Conservation (phyloP, 1,139 yeast species). For the Casaregolazyma lundiana region DNA sequence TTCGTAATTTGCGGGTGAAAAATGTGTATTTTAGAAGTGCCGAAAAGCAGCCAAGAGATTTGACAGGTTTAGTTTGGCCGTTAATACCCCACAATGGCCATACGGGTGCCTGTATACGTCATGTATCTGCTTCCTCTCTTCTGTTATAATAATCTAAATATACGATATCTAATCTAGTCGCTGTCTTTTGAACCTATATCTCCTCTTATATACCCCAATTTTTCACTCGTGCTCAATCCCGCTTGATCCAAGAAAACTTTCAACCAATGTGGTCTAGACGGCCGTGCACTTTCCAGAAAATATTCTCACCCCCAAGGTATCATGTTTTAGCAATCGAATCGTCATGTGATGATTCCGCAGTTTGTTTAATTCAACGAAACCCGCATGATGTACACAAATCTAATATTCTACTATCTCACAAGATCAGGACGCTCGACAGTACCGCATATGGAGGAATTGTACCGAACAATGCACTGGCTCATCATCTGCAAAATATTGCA, state of each 20-base stretch:
- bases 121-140: too few species aligned
- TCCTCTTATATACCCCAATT: too few species aligned
- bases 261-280: background rate
- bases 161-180: too few species aligned
- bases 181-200: too few species aligned
- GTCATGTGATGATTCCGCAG: slow-evolving; percentile 94
- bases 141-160: too few species aligned
- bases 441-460: slow-evolving; percentile 73
- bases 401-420: slow-evolving; percentile 34
- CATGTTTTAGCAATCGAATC: slow-evolving; percentile 82
- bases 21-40: too few species aligned
- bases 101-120: too few species aligned
- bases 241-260: slow-evolving; percentile 1
- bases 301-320: slow-evolving; percentile 37
- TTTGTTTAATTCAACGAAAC: slow-evolving; percentile 63
- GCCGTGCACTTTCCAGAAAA: background rate
- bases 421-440: slow-evolving; percentile 64
- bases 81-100: too few species aligned
- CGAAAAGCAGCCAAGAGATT: too few species aligned
- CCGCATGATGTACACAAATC: slow-evolving; percentile 46
- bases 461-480: slow-evolving; percentile 79
- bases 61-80: too few species aligned
- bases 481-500: slow-evolving; percentile 62
- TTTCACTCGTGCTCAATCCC: too few species aligned
- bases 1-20: too few species aligned